Evolutionary conservation across 2,329 filamentous ascomycete species (phyloP), one percentile per base, ranked within the genome.

Genomic region (Colletotrichum tanaceti): DNA sequence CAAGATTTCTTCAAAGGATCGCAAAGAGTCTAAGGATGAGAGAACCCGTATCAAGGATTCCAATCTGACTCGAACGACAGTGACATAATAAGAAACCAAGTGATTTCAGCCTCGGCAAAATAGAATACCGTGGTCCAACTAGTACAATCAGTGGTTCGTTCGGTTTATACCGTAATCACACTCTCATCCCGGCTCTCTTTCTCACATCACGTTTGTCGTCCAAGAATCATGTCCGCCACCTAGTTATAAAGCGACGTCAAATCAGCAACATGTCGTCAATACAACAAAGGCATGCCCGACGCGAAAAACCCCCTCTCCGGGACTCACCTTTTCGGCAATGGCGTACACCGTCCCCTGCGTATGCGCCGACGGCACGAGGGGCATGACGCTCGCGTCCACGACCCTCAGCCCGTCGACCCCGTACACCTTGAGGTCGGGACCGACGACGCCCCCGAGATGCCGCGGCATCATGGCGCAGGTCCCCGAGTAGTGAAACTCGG

Each of bases 401-500:
- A 73, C 38, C 43, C 71, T 65, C 46, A 71, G 67, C 35, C 68
- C 68, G 38, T 73, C 69, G 1, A 71, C 72, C 1, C 76, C 76
- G 43, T 76, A 71, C 7, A 77, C 76, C 22, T 49, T 43, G 49
- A 78, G 59, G 3, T 72, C 64, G 39, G 73, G 63, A 32, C 74
- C 73, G 3, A 77, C 75, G 13, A 75, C 73, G 13, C 76, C 77
- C 0, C 76, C 76, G 6, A 69, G 62, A 47, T 73, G 55, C 50
- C 65, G 70, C 2, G 74, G 72, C 63, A 75, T 70, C 74, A 73
- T 76, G 20, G 75, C 71, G 5, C 72, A 72, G 6, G 75, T 77
- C 7, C 74, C 73, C 13, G 71, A 59, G 13, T 73, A 74, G 53
- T 77, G 74, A 18, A 39, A 55, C 24, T 66, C 54, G 2, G 62